These are phyloP conservation scores for Xanthoceras sorbifolium DNA, from an alignment of 345 rosid genomes.

Conservation along the genomic window DNA sequence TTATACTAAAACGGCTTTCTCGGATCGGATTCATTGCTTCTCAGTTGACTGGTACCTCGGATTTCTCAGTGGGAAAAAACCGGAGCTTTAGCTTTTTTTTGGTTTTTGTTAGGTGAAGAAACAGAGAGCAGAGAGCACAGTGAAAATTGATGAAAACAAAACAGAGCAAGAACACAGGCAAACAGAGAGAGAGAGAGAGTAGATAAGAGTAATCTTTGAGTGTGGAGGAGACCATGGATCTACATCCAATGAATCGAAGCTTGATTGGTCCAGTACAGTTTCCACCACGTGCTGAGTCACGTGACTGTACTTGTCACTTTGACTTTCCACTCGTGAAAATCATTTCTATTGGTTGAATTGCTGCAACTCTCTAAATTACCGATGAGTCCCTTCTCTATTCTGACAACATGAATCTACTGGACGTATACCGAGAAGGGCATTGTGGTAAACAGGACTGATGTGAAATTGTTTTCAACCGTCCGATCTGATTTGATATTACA, in stretches of 20 bases:
- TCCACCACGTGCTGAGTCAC: background rate
- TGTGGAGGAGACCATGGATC: background rate
- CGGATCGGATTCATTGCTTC: slow-evolving; percentile 50
- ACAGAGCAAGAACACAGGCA: background rate
- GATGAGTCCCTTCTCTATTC: too few species aligned
- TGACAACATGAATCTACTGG: background rate
- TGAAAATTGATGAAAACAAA: background rate
- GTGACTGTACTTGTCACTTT: background rate
- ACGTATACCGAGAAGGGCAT: background rate
- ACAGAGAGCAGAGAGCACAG: background rate
- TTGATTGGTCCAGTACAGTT: background rate
- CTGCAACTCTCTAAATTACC: too few species aligned
- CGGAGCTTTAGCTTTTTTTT: background rate
- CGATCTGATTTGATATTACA: slow-evolving; percentile 2
- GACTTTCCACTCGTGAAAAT: background rate
- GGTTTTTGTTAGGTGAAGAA: slow-evolving; percentile 3
- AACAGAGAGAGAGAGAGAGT: background rate
- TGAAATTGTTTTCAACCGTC: background rate
- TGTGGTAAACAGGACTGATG: background rate
- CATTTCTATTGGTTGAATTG: slow-evolving; percentile 1
- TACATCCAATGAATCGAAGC: background rate
- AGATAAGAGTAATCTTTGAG: background rate
- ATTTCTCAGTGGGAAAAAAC: slow-evolving; percentile 11
- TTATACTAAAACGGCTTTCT: slow-evolving; percentile 19
- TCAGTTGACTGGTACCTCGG: slow-evolving; percentile 22